Base-by-base conservation (phyloP, 352 stramenopile genomes). In the Globisporangium sylvaticum region DNA sequence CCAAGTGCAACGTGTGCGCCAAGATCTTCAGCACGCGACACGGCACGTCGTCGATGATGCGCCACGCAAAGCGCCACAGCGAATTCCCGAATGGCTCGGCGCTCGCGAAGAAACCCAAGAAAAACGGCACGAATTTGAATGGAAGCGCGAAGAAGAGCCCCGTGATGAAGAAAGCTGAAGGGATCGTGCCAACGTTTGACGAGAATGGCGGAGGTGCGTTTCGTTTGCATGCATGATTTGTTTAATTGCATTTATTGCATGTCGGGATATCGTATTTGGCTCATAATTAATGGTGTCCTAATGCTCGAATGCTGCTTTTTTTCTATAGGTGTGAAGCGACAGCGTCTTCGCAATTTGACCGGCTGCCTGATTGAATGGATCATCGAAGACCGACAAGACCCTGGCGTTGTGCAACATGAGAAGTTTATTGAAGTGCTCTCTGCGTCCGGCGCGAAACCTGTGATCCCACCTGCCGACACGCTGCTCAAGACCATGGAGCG, bases 1-100 rank as follows among this genome's bases (percentile, higher is more conserved):
- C 84, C 56, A 90, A 91, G 68, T 92, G 84, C 72, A 85, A 74
- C 2, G 71, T 90, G 6, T 92, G 84, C 73, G 80, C 73, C 67
- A 92, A 92, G 65, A 73, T 91, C 31, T 92, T 92, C 66, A 91
- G 82, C 29, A 91, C 84, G 62, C 73, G 84, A n/a, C 84, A 92
- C 62, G 84, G 84, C 59, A 92, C 84, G 58, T 92, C 84, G 55
- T 89, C 78, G 12, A 92, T 92, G 84, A 92, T 92, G 84, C 84
- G 84, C 29, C 84, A 92, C 61, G 84, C 84, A 34, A 92, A 90
- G 76, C 77, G 84, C 42, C 84, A 92, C 64, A 89, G 64, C 55
- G 84, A 92, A 59, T 83, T 84, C 42, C 78, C 84, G 22, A 90
- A 87, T 64, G 81, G 80, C 15, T 69, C 73, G 12, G 62, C 76